Conservation (phyloP, 225 moss, liverwort and hornwort genomes). For the Ulota crispa region DNA sequence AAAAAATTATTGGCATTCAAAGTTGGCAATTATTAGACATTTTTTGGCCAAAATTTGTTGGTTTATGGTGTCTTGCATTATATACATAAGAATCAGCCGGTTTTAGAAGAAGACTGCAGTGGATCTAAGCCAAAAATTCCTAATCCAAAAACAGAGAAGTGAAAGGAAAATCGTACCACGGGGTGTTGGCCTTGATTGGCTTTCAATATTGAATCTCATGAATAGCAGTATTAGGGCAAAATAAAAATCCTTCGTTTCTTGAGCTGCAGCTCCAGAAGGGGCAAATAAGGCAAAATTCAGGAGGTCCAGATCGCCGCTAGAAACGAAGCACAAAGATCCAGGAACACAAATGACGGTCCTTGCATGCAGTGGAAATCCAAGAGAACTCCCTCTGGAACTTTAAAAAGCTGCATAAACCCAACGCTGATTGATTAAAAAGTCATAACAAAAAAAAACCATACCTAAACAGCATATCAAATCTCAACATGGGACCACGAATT, state of each 20-base stretch:
- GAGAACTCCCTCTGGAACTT: conserved; percentile 47
- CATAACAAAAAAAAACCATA: background rate
- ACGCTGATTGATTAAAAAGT: background rate
- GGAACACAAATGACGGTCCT: conserved; percentile 53
- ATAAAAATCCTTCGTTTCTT: background rate
- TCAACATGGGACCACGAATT: background rate
- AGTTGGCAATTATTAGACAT: too few species aligned
- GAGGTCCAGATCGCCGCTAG: conserved; percentile 51
- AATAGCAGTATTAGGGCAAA: background rate
- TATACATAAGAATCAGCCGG: background rate
- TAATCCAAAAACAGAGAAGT: background rate
- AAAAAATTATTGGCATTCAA: too few species aligned
- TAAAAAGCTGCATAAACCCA: conserved; percentile 47
- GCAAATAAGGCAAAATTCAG: conserved; percentile 8
- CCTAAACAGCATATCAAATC: background rate
- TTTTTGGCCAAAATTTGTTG: too few species aligned
- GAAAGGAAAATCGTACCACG: conserved; percentile 23
- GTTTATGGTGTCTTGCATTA: too few species aligned
- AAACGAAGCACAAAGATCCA: conserved; percentile 57
- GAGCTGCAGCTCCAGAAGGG: background rate
- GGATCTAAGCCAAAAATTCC: background rate
- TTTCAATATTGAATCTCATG: conserved; percentile 4
- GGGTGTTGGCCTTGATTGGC: conserved; percentile 10
- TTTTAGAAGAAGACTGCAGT: background rate
- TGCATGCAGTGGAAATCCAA: conserved; percentile 58